Percentiles rank a stretch among this genome's conserved stretches.
Evolutionary conservation across 1,284 basidiomycete species (phyloP).

Genomic region (Anthracocystis walkeri): DNA sequence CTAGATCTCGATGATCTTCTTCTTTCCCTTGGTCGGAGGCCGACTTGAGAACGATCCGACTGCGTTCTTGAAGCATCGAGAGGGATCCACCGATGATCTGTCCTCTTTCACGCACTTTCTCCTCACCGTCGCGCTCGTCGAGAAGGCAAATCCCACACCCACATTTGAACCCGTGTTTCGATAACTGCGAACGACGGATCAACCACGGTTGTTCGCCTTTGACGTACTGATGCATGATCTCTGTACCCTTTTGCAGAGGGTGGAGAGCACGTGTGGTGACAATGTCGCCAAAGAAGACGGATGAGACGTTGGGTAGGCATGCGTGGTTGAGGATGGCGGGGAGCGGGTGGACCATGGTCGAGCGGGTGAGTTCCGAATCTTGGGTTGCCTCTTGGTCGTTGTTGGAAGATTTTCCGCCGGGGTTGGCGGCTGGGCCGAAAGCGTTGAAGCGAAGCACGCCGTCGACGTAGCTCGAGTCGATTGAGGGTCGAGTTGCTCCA

Average conservation of each 20-base stretch:
- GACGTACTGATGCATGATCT: conserved; percentile 69
- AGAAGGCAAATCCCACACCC: conserved; percentile 58
- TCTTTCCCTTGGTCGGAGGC: conserved; percentile 14
- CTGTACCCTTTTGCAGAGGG: conserved; percentile 57
- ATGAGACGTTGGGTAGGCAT: conserved; percentile 67
- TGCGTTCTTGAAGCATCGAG: conserved; percentile 60
- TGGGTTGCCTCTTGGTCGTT: conserved; percentile 14
- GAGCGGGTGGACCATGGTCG: conserved; percentile 67
- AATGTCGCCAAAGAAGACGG: conserved; percentile 66
- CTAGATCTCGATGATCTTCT: conserved; percentile 59
- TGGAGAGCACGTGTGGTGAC: conserved; percentile 65
- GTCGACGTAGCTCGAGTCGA: conserved; percentile 65
- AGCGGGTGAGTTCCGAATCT: conserved; percentile 52
- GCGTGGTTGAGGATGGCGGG: conserved; percentile 69
- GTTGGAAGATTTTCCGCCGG: conserved; percentile 37
- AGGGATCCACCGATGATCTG: conserved; percentile 54
- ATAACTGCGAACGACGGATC: conserved; percentile 56
- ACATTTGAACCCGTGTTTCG: conserved; percentile 67
- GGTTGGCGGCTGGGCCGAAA: conserved; percentile 64
- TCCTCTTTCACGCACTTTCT: conserved; percentile 38
- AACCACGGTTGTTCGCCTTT: conserved; percentile 62
- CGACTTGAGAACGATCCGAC: conserved; percentile 58
- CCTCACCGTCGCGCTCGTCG: conserved; percentile 59
- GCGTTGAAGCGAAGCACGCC: conserved; percentile 69
- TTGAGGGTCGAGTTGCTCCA: conserved; percentile 13